Conservation (phyloP, 768 basidiomycete genomes). For the Paxillus ammoniavirescens region DNA sequence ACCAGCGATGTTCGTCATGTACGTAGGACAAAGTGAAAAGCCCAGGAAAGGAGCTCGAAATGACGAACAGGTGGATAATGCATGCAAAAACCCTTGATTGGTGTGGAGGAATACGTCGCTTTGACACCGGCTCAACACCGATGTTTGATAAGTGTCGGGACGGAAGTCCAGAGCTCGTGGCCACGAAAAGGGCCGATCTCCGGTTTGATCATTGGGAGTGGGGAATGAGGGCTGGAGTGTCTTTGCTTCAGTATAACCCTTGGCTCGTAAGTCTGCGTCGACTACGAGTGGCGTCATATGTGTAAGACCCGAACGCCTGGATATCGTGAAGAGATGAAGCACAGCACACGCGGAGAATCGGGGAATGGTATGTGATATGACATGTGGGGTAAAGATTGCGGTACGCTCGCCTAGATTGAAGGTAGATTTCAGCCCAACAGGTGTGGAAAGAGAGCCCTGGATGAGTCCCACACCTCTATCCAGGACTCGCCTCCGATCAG, state of each 20-base stretch:
- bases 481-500: no score
- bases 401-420: not conserved
- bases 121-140: not conserved
- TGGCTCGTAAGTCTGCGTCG: not conserved
- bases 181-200: not conserved
- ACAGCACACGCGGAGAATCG: not conserved
- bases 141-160: not conserved
- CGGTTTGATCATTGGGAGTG: not conserved
- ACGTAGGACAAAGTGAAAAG: conserved; percentile 4
- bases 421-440: no score
- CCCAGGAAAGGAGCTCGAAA: conserved; percentile 4
- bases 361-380: not conserved
- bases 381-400: not conserved
- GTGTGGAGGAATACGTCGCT: conserved; percentile 11
- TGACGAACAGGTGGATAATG: conserved; percentile 14
- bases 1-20: conserved; percentile 1
- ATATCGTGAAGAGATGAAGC: not conserved
- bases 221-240: no score
- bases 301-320: not conserved
- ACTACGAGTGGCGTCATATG: not conserved
- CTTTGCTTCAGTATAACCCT: no score
- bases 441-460: no score
- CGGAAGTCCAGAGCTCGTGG: not conserved
- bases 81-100: conserved; percentile 21
- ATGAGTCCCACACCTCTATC: no score